phyloP scores from a whole-genome alignment of 2,329 filamentous ascomycete species.

The Aspergillus caelatus region DNA sequence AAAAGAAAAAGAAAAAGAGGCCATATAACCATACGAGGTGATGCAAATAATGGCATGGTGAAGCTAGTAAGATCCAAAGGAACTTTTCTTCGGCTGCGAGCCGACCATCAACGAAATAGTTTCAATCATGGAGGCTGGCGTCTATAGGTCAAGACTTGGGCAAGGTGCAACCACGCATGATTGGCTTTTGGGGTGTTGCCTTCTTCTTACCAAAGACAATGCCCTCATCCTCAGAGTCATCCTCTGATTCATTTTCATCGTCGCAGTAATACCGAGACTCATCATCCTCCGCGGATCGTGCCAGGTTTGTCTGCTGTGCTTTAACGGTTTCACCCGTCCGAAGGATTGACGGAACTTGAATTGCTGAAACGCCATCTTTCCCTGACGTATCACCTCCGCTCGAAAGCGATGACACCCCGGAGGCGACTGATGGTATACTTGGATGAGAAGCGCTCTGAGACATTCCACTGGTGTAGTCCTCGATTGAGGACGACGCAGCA shows the following conservation, averaged over 20 bases:
- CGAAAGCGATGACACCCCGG: constrained; percentile 50
- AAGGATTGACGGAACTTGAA: constrained; percentile 40
- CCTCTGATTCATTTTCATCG: constrained; percentile 43
- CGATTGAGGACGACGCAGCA: constrained; percentile 50
- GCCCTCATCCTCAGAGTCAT: constrained; percentile 47
- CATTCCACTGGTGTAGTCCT: constrained; percentile 50
- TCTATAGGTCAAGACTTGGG: constrained; percentile 14
- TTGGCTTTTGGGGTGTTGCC: constrained; percentile 25
- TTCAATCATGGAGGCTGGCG: background rate
- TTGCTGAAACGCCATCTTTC: constrained; percentile 29
- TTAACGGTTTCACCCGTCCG: constrained; percentile 48
- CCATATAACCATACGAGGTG: background rate
- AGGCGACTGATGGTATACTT: constrained; percentile 50
- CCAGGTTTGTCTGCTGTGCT: constrained; percentile 24
- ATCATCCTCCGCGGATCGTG: constrained; percentile 37
- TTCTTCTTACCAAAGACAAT: constrained; percentile 45
- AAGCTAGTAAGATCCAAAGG: background rate
- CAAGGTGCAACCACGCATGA: constrained; percentile 16
- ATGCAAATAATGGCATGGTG: no score
- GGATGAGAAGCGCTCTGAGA: constrained; percentile 52
- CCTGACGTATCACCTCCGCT: constrained; percentile 38
- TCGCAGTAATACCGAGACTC: constrained; percentile 45
- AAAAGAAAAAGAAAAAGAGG: background rate
- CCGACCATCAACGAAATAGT: background rate
- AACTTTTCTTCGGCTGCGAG: background rate